Conservation (phyloP, 441 rosid species). For the Gossypium laxum region DNA sequence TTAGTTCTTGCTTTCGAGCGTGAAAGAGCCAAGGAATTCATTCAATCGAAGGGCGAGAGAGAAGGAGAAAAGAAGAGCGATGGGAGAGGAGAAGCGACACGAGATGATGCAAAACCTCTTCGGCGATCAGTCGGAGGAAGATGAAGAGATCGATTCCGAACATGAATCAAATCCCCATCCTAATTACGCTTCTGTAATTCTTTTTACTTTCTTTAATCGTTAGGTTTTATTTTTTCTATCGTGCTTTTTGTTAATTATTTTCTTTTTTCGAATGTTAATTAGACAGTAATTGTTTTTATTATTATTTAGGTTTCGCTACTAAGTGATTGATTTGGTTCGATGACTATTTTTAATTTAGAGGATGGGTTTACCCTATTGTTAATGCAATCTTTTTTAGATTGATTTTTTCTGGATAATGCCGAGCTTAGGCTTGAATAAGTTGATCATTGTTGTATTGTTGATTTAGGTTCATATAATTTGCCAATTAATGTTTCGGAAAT, state of each 20-base stretch:
- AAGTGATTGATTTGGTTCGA: background rate
- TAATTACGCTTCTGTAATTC: conserved; percentile 53
- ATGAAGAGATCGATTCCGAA: conserved; percentile 75
- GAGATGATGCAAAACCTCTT: conserved; percentile 93
- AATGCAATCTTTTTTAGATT: background rate
- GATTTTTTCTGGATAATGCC: background rate
- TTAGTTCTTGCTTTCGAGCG: background rate
- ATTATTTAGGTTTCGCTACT: background rate
- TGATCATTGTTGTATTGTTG: background rate
- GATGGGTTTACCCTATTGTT: background rate
- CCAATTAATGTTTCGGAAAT: background rate
- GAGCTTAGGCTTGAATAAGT: background rate
- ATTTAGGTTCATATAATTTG: background rate
- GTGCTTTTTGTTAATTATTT: background rate
- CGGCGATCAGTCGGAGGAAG: conserved; percentile 93
- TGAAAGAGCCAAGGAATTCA: background rate
- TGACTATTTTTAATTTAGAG: background rate
- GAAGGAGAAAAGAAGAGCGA: conserved; percentile 13
- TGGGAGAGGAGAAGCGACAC: conserved; percentile 83
- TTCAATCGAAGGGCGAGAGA: background rate
- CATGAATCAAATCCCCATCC: conserved; percentile 94
- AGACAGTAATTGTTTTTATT: background rate
- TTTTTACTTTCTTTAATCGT: background rate
- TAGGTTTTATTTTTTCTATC: background rate
- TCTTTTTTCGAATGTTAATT: background rate